phyloP scores from a whole-genome alignment of 345 rosid species.

The Euphorbia tirucalli region DNA sequence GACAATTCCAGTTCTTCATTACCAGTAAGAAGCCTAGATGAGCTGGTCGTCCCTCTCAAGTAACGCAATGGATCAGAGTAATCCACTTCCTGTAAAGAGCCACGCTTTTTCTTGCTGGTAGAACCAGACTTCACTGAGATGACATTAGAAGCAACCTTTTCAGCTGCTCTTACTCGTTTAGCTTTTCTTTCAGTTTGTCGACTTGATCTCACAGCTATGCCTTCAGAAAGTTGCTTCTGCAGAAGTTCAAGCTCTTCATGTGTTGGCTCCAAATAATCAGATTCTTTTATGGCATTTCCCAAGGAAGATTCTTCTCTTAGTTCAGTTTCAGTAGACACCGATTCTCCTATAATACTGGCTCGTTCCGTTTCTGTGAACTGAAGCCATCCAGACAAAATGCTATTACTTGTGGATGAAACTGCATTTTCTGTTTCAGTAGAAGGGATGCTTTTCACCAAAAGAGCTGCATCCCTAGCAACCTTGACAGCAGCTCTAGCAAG shows the following conservation, averaged over 20 bases:
- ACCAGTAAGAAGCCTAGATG: constrained; percentile 74
- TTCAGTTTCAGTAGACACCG: constrained; percentile 36
- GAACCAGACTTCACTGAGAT: constrained; percentile 52
- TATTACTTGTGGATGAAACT: constrained; percentile 27
- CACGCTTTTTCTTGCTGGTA: constrained; percentile 55
- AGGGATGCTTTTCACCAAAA: constrained; percentile 38
- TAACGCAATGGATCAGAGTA: constrained; percentile 77
- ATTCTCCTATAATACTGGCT: constrained; percentile 53
- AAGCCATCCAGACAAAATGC: constrained; percentile 40
- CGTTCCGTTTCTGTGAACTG: constrained; percentile 55
- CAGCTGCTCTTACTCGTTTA: constrained; percentile 63
- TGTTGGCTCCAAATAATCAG: constrained; percentile 48
- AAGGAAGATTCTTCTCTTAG: constrained; percentile 26
- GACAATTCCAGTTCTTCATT: constrained; percentile 77
- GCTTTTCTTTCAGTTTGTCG: constrained; percentile 80
- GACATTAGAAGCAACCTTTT: constrained; percentile 54
- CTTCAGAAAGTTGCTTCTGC: constrained; percentile 50
- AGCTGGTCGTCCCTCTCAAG: constrained; percentile 64
- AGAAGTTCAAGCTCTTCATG: constrained; percentile 51
- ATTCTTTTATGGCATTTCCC: constrained; percentile 33
- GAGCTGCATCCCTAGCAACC: constrained; percentile 77
- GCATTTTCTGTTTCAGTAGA: constrained; percentile 28
- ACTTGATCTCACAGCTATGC: constrained; percentile 64
- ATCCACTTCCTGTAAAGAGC: constrained; percentile 54
- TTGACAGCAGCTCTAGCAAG: constrained; percentile 89